These are phyloP conservation scores for Zymoseptoria brevis DNA, from an alignment of 2,329 filamentous ascomycete species.

Conservation along the genomic window DNA sequence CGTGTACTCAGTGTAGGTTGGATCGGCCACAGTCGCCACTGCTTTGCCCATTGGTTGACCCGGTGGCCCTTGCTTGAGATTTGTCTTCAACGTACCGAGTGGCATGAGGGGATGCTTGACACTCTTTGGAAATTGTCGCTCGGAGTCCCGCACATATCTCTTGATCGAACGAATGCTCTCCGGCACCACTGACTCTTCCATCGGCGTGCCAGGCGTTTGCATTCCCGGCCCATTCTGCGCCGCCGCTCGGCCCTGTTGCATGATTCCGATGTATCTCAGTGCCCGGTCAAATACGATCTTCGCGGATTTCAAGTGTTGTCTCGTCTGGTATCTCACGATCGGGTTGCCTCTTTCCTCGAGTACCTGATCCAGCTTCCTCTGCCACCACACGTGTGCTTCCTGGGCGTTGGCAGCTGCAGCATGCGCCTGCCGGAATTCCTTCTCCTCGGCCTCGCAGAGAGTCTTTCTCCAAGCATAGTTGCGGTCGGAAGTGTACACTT, in stretches of 20 bases:
- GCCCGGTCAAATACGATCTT: not conserved
- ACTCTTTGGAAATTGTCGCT: not conserved
- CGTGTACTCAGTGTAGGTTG: not conserved
- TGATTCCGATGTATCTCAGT: not conserved
- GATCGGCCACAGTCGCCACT: not conserved
- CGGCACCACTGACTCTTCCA: not conserved
- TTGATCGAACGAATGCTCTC: not conserved
- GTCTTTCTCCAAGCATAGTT: not conserved
- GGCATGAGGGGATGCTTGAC: not conserved
- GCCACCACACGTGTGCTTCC: not conserved
- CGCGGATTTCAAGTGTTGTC: not conserved
- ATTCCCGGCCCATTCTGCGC: not conserved
- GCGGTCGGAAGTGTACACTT: not conserved
- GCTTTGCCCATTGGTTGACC: not conserved
- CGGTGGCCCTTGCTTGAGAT: not conserved
- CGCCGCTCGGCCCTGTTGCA: not conserved
- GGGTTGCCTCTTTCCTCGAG: not conserved
- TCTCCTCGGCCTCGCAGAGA: not conserved
- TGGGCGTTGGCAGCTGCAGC: not conserved
- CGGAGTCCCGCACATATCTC: not conserved
- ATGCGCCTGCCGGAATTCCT: not conserved
- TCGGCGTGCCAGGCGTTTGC: not conserved
- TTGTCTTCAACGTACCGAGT: not conserved
- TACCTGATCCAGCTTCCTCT: not conserved
- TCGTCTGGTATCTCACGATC: not conserved